These are phyloP conservation scores for Pneumocystis carinii DNA, from an alignment of 1,139 yeast genomes.

Conservation along the genomic window DNA sequence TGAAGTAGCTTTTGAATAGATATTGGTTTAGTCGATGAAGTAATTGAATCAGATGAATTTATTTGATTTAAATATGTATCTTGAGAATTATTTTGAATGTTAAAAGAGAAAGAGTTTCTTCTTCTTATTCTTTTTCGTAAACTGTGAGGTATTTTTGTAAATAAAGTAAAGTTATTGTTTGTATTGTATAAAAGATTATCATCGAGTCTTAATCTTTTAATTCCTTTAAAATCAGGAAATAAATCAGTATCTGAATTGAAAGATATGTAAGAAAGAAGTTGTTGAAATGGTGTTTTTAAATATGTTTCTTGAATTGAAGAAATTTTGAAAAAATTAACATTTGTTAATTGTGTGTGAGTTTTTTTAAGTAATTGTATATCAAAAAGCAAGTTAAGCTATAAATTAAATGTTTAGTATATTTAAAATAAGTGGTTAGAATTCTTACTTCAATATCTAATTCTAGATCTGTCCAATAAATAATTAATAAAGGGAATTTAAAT, in stretches of 20 bases:
- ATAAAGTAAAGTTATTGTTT: background rate
- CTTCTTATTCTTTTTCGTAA: background rate
- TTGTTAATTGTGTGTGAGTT: background rate
- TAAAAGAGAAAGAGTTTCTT: background rate
- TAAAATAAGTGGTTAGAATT: background rate
- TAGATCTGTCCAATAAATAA: constrained; percentile 1
- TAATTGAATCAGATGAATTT: background rate
- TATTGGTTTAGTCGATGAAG: background rate
- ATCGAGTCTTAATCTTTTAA: background rate
- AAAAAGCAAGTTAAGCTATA: background rate
- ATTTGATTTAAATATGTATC: background rate
- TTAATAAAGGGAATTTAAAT: background rate
- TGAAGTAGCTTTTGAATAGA: background rate
- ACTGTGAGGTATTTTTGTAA: background rate
- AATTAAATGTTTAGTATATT: background rate
- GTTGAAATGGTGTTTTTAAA: background rate
- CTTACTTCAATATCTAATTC: background rate
- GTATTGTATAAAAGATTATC: background rate
- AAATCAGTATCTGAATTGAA: background rate
- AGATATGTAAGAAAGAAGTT: background rate
- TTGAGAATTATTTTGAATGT: background rate
- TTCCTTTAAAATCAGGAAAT: background rate
- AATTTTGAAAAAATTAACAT: background rate
- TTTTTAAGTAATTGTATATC: background rate
- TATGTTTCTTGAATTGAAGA: background rate